These are phyloP conservation scores for Eudorina sp. DNA, from an alignment of 139 green algal genomes.

Conservation along the genomic window DNA sequence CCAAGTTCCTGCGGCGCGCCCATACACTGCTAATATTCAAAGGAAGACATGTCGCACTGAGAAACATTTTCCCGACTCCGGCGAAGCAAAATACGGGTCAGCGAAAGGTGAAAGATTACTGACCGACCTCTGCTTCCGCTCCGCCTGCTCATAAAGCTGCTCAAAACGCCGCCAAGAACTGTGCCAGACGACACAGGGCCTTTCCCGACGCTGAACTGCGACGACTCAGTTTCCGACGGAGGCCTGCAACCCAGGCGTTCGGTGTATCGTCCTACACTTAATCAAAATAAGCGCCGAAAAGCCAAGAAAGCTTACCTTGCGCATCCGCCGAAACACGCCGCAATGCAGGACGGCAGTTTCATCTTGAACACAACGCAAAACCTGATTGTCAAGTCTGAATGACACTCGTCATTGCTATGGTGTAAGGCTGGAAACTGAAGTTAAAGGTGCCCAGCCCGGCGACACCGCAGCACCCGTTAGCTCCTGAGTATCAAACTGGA, in stretches of 20 bases:
- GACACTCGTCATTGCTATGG: background rate
- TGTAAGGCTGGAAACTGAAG: no score
- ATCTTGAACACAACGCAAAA: background rate
- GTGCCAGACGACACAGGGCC: background rate
- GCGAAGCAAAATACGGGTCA: background rate
- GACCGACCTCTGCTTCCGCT: constrained; percentile 18
- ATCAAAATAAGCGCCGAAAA: background rate
- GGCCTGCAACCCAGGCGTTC: background rate
- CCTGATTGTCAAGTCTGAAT: background rate
- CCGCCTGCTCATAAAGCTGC: constrained; percentile 11
- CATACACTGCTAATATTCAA: no score
- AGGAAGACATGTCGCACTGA: background rate
- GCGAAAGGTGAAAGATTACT: background rate
- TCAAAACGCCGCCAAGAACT: background rate
- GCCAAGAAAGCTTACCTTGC: background rate
- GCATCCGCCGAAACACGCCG: constrained; percentile 1
- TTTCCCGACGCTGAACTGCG: background rate
- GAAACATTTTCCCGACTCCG: background rate
- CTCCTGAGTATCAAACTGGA: no score
- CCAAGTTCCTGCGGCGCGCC: constrained; percentile 15
- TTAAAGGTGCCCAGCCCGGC: no score
- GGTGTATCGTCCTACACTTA: background rate
- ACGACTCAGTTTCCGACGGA: background rate
- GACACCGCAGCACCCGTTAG: no score
- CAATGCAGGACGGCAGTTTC: background rate